Percentiles rank a stretch among this genome's conserved stretches.
Evolutionary conservation across 495 filamentous ascomycete species (phyloP).

Genomic region (Aspergillus funiculosus): DNA sequence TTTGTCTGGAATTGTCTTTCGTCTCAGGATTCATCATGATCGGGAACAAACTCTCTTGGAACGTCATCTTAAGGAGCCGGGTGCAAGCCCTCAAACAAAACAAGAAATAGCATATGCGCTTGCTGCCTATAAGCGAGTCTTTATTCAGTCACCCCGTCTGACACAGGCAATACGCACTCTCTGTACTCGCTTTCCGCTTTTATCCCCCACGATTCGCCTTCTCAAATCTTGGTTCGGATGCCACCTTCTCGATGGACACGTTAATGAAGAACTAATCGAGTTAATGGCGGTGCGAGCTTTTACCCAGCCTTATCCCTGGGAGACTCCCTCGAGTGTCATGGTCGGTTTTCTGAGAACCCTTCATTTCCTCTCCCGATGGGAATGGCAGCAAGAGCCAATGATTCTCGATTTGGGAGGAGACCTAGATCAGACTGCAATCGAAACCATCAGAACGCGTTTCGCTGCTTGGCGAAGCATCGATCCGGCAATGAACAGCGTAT

Average conservation of each 20-base stretch:
- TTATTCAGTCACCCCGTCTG: slow-evolving; percentile 67
- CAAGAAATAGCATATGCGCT: slow-evolving; percentile 64
- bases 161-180: slow-evolving; percentile 72
- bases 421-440: slow-evolving; percentile 48
- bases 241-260: slow-evolving; percentile 70
- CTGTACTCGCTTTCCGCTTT: slow-evolving; percentile 70
- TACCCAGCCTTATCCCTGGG: slow-evolving; percentile 77
- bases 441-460: slow-evolving; percentile 62
- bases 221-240: slow-evolving; percentile 83
- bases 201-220: slow-evolving; percentile 83
- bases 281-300: slow-evolving; percentile 70
- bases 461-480: slow-evolving; percentile 76
- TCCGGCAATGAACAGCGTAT: slow-evolving; percentile 75
- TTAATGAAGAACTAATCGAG: slow-evolving; percentile 77
- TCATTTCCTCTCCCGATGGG: slow-evolving; percentile 73
- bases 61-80: slow-evolving; percentile 66
- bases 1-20: slow-evolving; percentile 55
- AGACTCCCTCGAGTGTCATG: slow-evolving; percentile 67
- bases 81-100: slow-evolving; percentile 50
- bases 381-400: slow-evolving; percentile 80
- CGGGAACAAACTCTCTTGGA: slow-evolving; percentile 79
- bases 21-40: slow-evolving; percentile 61
- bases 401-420: slow-evolving; percentile 63
- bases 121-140: slow-evolving; percentile 62
- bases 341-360: slow-evolving; percentile 79